Evolutionary conservation across 2,329 filamentous ascomycete genomes (phyloP), one percentile per base, ranked within the genome.

Genomic region (Chlorencoelia australis): DNA sequence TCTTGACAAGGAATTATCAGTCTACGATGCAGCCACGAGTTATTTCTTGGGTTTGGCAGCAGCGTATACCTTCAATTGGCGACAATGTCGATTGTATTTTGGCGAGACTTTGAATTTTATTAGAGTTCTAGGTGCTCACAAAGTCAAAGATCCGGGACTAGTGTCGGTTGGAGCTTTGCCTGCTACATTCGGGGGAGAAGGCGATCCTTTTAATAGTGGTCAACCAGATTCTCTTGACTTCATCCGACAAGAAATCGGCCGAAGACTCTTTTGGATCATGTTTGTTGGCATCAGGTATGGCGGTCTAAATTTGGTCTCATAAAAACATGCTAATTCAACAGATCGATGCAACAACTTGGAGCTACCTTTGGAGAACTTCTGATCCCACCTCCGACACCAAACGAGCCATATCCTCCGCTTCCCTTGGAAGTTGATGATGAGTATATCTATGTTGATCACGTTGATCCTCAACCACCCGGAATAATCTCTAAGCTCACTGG

Each of bases 381-480:
- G 22, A 77, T 94, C 33, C 75, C 82, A 7, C 85, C 85, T 3
- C 77, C 81, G 2, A 93, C 84, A 0, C 75, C 77, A 0, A 77
- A 71, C 17, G 75, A 85, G 28, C 80, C 77, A 4, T 86, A 91
- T 47, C 87, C 87, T 3, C 80, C 83, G 6, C 67, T 87, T 9
- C 87, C 87, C 0, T 64, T 79, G 14, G 86, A 93, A 51, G 75
- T 93, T 1, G 87, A 94, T 48, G 87, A 94, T 57, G 77, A 81
- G 39, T 88, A 76, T 52, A 82, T 94, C 40, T 78, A 78, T 40
- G 66, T 78, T 1, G 73, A 77, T 16, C 75, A 82, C 43, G 74
- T 89, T 34, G 71, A 80, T 20, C 66, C 71, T 6, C 86, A 89
- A 50, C 79, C 82, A 2, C 62, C 74, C 13, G 77, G 75, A 4